Conservation (phyloP, 768 basidiomycete genomes). For the Hydnomerulius pinastri region DNA sequence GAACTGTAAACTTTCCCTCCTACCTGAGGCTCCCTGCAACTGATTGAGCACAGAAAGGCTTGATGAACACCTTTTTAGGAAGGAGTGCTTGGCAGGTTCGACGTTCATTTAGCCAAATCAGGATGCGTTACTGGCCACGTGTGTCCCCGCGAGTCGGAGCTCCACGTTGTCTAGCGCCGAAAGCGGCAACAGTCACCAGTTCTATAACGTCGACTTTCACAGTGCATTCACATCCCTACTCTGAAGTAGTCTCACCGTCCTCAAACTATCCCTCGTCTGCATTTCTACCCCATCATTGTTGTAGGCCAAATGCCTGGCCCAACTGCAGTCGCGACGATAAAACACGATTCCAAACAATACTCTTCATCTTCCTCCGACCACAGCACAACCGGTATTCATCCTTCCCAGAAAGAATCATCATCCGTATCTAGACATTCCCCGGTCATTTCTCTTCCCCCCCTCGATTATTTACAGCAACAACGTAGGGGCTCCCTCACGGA, state of each 20-base stretch:
- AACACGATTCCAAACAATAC: conserved; percentile 3
- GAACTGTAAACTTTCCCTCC: conserved; percentile 5
- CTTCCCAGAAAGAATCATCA: conserved; percentile 32
- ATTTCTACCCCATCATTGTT: conserved; percentile 2
- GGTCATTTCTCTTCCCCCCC: conserved; percentile 66
- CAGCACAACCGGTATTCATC: conserved; percentile 19
- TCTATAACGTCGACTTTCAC: conserved; percentile 34
- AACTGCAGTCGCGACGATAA: conserved; percentile 11
- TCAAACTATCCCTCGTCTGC: conserved; percentile 1
- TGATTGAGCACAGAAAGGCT: conserved; percentile 9
- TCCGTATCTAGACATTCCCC: conserved; percentile 47
- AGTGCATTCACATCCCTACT: conserved; percentile 13
- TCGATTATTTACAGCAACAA: conserved; percentile 78
- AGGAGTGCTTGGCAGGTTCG: conserved; percentile 13
- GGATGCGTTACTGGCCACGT: conserved; percentile 28
- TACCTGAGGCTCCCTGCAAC: conserved; percentile 1
- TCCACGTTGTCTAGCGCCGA: conserved; percentile 30
- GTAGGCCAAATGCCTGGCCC: conserved; percentile 13
- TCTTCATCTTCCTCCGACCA: conserved; percentile 8
- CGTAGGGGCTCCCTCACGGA: conserved; percentile 85
- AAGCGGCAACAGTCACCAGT: conserved; percentile 20
- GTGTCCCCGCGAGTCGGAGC: conserved; percentile 27
- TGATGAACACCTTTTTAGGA: conserved; percentile 6
- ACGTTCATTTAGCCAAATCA: conserved; percentile 24
- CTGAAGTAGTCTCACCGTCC: neutral